Percentiles rank a stretch among this genome's conserved stretches.
phyloP scores from a whole-genome alignment of 805 yeast genomes.

The Candida taoyuanica region DNA sequence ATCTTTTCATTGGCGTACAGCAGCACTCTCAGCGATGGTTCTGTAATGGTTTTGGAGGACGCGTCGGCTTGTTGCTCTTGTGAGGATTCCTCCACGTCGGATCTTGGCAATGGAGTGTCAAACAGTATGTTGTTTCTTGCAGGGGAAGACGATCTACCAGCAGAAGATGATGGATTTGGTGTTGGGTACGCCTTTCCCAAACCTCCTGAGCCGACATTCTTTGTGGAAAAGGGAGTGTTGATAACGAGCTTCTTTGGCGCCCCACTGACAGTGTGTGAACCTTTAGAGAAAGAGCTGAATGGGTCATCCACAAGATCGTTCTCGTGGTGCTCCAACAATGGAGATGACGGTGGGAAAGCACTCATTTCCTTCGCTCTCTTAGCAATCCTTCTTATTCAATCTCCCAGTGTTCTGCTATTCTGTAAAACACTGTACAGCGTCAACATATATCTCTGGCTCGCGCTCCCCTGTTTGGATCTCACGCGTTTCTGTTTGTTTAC shows the following conservation, averaged over 20 bases:
- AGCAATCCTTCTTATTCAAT: no score
- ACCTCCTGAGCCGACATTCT: no score
- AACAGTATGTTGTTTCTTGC: conserved; percentile 12
- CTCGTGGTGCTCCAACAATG: conserved; percentile 25
- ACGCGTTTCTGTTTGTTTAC: conserved; percentile 13
- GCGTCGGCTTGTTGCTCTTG: conserved; percentile 4
- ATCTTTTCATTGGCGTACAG: conserved; percentile 19
- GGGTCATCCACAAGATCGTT: conserved; percentile 14
- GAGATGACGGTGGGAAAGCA: conserved; percentile 37
- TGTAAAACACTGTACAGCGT: no score
- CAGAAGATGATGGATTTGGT: conserved; percentile 65
- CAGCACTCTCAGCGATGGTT: conserved; percentile 16
- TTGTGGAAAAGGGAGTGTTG: conserved; percentile 23
- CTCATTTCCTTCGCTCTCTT: conserved; percentile 3
- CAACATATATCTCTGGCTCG: no score
- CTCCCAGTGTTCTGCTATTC: no score
- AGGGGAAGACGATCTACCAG: conserved; percentile 39
- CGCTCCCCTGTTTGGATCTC: conserved; percentile 1
- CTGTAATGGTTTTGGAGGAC: not conserved
- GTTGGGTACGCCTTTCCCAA: conserved; percentile 64
- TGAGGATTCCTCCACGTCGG: conserved; percentile 1
- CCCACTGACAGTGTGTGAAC: not conserved
- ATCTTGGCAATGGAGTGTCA: conserved; percentile 5
- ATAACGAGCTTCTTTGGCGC: conserved; percentile 18
- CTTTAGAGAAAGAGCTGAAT: conserved; percentile 15